phyloP scores from a whole-genome alignment of 1,139 yeast species.

The Candida albicans region DNA sequence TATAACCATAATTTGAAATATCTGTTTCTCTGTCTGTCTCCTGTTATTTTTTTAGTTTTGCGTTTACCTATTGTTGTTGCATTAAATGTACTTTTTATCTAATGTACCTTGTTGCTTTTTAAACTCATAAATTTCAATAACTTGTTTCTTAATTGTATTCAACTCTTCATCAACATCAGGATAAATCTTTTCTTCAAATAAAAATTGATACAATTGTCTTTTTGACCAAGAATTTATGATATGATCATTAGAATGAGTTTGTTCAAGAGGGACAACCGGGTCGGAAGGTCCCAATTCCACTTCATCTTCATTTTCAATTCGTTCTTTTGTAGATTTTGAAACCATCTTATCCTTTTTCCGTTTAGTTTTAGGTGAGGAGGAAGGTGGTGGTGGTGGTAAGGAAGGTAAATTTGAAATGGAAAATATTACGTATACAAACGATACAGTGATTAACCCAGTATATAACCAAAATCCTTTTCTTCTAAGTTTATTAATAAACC shows the following conservation, averaged over 20 bases:
- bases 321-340: constrained; percentile 4
- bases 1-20: neutral
- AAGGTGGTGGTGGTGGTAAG: constrained; percentile 13
- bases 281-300: constrained; percentile 6
- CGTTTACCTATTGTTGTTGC: no score
- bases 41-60: neutral
- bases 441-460: constrained; percentile 30
- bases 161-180: constrained; percentile 22
- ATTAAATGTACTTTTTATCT: constrained; percentile 1
- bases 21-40: neutral
- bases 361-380: neutral
- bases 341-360: neutral
- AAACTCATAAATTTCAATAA: constrained; percentile 14
- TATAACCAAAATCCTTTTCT: constrained; percentile 40
- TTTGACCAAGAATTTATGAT: constrained; percentile 19
- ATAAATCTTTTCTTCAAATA: constrained; percentile 19
- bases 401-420: constrained; percentile 33
- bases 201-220: constrained; percentile 20
- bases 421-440: constrained; percentile 37
- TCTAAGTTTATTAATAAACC: constrained; percentile 26
- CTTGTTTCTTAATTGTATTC: constrained; percentile 16
- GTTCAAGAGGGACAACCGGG: constrained; percentile 6
- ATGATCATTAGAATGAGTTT: constrained; percentile 7
- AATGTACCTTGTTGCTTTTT: constrained; percentile 5
- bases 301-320: constrained; percentile 8